Evolutionary conservation across 2,329 filamentous ascomycete species (phyloP).

Genomic region (Penicillium vulpinum): DNA sequence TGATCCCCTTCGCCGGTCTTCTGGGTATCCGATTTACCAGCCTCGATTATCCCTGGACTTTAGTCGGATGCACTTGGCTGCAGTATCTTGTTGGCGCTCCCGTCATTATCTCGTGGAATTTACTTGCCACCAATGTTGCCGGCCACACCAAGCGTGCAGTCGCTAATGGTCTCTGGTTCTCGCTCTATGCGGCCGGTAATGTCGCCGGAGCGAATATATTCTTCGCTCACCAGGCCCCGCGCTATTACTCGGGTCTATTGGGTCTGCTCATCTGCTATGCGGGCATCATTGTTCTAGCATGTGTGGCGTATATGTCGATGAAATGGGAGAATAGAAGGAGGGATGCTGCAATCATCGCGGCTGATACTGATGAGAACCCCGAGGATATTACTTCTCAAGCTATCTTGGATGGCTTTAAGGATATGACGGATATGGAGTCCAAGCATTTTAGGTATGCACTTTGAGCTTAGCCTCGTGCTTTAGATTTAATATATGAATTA

Average conservation of each 20-base stretch:
- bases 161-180: constrained; percentile 53
- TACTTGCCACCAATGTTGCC: constrained; percentile 49
- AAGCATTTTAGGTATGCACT: constrained; percentile 39
- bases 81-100: constrained; percentile 53
- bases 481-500: not conserved
- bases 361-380: constrained; percentile 1
- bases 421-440: constrained; percentile 40
- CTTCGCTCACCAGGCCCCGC: constrained; percentile 45
- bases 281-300: constrained; percentile 41
- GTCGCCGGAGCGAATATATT: constrained; percentile 52
- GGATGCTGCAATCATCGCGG: constrained; percentile 11
- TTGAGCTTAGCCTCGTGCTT: constrained; percentile 10
- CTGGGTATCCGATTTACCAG: constrained; percentile 53
- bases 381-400: constrained; percentile 21
- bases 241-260: constrained; percentile 48
- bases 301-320: constrained; percentile 27
- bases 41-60: constrained; percentile 49
- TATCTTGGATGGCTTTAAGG: constrained; percentile 37
- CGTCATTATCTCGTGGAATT: constrained; percentile 54
- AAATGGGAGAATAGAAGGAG: constrained; percentile 28
- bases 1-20: constrained; percentile 47
- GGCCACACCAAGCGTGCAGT: constrained; percentile 55
- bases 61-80: constrained; percentile 57
- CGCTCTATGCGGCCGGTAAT: constrained; percentile 51
- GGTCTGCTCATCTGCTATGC: constrained; percentile 48